These are phyloP conservation scores for Botrytis elliptica DNA, from an alignment of 2,329 filamentous ascomycete genomes.

Conservation along the genomic window DNA sequence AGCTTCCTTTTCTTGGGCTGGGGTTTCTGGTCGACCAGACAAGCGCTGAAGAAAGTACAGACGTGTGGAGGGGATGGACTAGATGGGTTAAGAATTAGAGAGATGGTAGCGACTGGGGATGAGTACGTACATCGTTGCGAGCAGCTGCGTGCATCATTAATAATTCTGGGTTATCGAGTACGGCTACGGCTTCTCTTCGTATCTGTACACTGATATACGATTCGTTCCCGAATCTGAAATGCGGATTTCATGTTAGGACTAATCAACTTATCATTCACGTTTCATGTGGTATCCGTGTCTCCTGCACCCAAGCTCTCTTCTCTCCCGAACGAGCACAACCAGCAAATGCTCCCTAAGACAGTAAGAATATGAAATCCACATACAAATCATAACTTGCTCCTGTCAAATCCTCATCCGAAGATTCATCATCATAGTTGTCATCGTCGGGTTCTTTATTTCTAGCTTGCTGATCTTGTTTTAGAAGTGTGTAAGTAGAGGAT, in stretches of 20 bases:
- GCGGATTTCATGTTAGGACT: not conserved
- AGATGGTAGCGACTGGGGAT: too few species aligned
- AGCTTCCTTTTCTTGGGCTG: constrained; percentile 5
- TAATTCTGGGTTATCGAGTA: constrained; percentile 57
- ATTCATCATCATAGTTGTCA: constrained; percentile 36
- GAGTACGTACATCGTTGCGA: constrained; percentile 50
- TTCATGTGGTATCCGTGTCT: not conserved
- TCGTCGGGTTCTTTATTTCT: constrained; percentile 57
- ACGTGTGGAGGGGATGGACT: constrained; percentile 57
- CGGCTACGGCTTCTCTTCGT: constrained; percentile 50
- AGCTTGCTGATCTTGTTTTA: constrained; percentile 59
- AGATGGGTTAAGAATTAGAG: not conserved
- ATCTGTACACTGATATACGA: constrained; percentile 29
- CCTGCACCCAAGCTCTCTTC: too few species aligned
- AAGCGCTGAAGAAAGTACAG: constrained; percentile 53
- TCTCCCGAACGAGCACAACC: not conserved
- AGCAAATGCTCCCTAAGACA: not conserved
- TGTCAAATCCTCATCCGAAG: constrained; percentile 19
- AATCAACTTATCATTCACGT: not conserved
- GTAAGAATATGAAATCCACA: constrained; percentile 14
- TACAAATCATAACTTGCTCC: constrained; percentile 29
- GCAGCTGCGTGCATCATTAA: constrained; percentile 59
- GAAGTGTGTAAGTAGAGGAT: constrained; percentile 43
- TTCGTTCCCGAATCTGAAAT: constrained; percentile 32
- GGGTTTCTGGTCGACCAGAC: not conserved